A percentile compares a stretch with the other conserved stretches of the same genome.
Conservation (phyloP, 768 basidiomycete genomes). For the Gymnopilus dilepis region DNA sequence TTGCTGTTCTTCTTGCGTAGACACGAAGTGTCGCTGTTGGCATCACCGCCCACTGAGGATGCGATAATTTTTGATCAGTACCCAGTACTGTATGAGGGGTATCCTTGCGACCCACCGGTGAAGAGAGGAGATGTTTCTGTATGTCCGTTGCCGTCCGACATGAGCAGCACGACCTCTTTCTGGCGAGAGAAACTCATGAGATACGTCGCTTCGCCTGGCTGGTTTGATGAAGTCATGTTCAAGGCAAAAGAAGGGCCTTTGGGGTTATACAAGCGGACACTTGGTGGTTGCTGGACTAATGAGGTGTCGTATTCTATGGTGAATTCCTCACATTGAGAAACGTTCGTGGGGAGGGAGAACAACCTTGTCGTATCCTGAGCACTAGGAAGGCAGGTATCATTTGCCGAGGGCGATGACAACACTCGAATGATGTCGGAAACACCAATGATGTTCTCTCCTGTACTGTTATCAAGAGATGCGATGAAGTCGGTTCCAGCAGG, state of each 20-base stretch:
- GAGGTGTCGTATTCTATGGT: conserved; percentile 46
- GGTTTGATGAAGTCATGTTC: conserved; percentile 29
- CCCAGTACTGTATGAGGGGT: neutral
- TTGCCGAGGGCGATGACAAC: conserved; percentile 40
- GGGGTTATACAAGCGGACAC: conserved; percentile 45
- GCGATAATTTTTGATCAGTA: neutral
- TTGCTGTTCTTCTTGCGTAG: conserved; percentile 6
- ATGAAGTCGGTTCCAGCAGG: conserved; percentile 54
- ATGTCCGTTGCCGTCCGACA: conserved; percentile 45
- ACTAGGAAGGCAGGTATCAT: conserved; percentile 47
- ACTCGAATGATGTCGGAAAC: conserved; percentile 57
- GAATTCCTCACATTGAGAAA: conserved; percentile 57
- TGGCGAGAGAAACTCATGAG: conserved; percentile 43
- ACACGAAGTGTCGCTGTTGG: conserved; percentile 29
- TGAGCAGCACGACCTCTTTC: conserved; percentile 46
- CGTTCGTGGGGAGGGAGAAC: conserved; percentile 38
- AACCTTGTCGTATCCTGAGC: conserved; percentile 17
- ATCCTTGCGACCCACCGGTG: conserved; percentile 34
- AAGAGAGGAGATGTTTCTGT: conserved; percentile 49
- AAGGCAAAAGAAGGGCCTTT: conserved; percentile 36
- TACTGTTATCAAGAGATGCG: conserved; percentile 56
- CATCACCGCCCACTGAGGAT: conserved; percentile 38
- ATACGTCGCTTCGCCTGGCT: conserved; percentile 46
- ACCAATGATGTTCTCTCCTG: conserved; percentile 42
- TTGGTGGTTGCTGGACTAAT: conserved; percentile 33